A percentile compares a stretch with the other conserved stretches of the same genome.
Evolutionary conservation across 2,329 filamentous ascomycete species (phyloP).

Genomic region (Pestalotiopsis sp.): DNA sequence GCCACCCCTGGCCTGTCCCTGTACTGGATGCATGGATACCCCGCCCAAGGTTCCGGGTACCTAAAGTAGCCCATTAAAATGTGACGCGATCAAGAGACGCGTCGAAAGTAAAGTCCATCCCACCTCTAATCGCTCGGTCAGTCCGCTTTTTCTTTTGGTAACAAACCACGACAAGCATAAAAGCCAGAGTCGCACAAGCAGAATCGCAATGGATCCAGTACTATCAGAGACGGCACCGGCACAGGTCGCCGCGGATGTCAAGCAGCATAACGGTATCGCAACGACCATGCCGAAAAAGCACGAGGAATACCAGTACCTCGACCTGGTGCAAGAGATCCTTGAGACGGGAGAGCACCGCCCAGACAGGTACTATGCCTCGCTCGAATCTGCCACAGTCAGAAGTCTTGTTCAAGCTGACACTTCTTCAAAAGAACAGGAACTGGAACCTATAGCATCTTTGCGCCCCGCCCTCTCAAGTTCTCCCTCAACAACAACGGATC

Average conservation of each 20-base stretch:
- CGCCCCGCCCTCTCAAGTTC: constrained; percentile 85
- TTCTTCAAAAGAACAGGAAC: constrained; percentile 74
- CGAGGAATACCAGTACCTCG: constrained; percentile 93
- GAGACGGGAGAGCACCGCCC: constrained; percentile 83
- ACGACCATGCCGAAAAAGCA: constrained; percentile 35
- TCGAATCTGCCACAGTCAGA: background rate
- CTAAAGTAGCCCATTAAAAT: constrained; percentile 2
- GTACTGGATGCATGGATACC: background rate
- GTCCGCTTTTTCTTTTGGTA: background rate
- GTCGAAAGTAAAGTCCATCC: background rate
- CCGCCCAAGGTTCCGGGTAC: background rate
- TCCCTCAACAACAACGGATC: constrained; percentile 65
- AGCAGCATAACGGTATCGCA: background rate
- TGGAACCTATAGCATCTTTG: constrained; percentile 88
- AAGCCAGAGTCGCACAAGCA: background rate
- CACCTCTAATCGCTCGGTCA: background rate
- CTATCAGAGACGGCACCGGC: constrained; percentile 3
- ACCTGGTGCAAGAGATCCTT: constrained; percentile 85
- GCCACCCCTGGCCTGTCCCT: too few species aligned
- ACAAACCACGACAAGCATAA: background rate
- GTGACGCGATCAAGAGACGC: constrained; percentile 6
- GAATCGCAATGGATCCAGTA: constrained; percentile 5
- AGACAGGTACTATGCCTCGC: constrained; percentile 62
- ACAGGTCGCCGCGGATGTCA: background rate
- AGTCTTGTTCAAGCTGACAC: constrained; percentile 11